Evolutionary conservation across 345 rosid genomes (phyloP), one percentile per base, ranked within the genome.

Genomic region (Populus deltoides): DNA sequence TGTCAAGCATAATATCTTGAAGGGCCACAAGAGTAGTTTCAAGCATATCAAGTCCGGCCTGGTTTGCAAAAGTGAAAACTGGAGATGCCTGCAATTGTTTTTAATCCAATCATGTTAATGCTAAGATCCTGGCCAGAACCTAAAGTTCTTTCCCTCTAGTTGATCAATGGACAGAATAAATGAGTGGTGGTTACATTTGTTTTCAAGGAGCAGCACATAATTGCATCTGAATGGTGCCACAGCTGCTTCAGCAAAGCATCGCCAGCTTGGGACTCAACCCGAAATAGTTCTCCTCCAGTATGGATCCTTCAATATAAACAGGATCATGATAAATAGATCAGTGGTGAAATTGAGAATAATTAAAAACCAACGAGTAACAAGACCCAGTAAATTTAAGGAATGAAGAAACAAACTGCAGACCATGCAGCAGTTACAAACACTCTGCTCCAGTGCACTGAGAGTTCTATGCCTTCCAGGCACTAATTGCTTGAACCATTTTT

Each of bases 11-110:
- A 38, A 95, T 91, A 83, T 93, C 99, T 82, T 95, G 99, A 81
- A 93, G 98, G 53, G 97, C 90, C 39, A 95, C 90, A 10, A 95
- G 89, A 9, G 98, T 94, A 61, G 99, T 96, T 89, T 96, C 99
- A 29, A 96, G 90, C 99, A 96, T 94, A 90, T 96, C 98, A 35
- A 96, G 92, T 65, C 99, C 97, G 61, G 97, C 98, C 77, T 96
- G 99, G 82, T 96, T 96, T 27, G 97, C 89, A 1, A 92, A 93
- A 51, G 90, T 92, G 81, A 90, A 95, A 68, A 90, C 86, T 0
- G 97, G 94, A 67, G 92, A 93, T 41, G 90, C 97, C 98, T 92
- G 92, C 78, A 76, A 70, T 73, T 75, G 35, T 47, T 35, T 70
- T 55, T 59, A n/a, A 39, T 11, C 41, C 47, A 35, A 17, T 74